Base-by-base conservation (phyloP, 2,329 filamentous ascomycete species). In the Mycosphaerella arachidis region DNA sequence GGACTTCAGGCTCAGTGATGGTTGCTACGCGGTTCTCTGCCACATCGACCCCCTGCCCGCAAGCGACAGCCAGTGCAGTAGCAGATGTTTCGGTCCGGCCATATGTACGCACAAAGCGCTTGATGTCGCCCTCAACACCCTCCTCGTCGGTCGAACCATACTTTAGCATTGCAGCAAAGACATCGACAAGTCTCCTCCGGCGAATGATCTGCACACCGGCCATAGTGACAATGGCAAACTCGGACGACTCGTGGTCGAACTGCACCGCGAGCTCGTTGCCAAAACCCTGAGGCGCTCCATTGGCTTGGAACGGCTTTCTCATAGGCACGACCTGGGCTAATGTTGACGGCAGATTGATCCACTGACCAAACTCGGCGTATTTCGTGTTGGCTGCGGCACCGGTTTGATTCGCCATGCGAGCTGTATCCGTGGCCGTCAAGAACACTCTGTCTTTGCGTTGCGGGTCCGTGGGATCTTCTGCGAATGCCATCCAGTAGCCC, bases 261-360 rank as follows among this genome's bases (percentile, higher is more conserved):
- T 99, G 95, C n/a, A 96, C 89, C 1, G 94, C 91, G 58, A 97
- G 80, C 76, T 99, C 94, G 68, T 99, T 99, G 10, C 93, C 92
- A 69, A 96, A 97, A 0, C 92, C 93, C 24, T 86, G 72, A 0
- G 90, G 89, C 29, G 85, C 83, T 10, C 77, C 77, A 0, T 86
- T 82, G 9, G 89, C 89, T 16, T 86, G 82, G 67, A 92, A 93
- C 0, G 89, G 84, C 53, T 84, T 82, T 0, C 88, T 90, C 30
- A 91, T 85, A 12, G 92, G 76, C 1, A 92, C 91, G 58, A 97
- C 84, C 66, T 90, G 91, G 71, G 96, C 87, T 6, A 88, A 86
- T 35, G 82, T 83, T 68, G 90, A 86, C 29, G 86, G 86, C 20
- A 99, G 80, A 3, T 87, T 84, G 35, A 97, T 80, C 85, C 88